These are phyloP conservation scores for Phytophthora pisi DNA, from an alignment of 352 stramenopile genomes.

Conservation along the genomic window DNA sequence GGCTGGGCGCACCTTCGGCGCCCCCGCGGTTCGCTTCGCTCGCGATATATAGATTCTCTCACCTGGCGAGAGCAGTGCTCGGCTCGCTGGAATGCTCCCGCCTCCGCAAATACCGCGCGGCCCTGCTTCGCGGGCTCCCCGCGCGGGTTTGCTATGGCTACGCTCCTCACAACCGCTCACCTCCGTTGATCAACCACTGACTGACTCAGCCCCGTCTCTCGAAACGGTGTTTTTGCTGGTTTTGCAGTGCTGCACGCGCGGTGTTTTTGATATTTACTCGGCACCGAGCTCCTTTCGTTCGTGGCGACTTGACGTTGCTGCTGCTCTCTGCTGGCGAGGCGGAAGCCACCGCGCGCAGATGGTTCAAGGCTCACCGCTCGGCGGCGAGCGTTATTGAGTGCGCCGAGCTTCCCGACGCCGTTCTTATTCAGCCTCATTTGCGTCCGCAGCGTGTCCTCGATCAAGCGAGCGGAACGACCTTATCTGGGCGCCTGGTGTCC, in stretches of 20 bases:
- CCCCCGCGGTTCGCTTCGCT: neutral
- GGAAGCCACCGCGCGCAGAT: constrained; percentile 12
- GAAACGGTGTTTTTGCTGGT: no score
- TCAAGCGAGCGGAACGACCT: constrained; percentile 3
- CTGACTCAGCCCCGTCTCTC: no score
- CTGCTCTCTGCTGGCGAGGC: constrained; percentile 25
- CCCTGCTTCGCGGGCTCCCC: no score
- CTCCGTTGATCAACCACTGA: no score
- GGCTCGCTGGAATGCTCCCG: no score
- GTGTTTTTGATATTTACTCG: no score
- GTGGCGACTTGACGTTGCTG: constrained; percentile 20
- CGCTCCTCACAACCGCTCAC: no score
- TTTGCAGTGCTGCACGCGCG: no score
- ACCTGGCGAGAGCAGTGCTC: neutral
- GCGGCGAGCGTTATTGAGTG: neutral
- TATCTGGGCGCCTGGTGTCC: constrained; percentile 11
- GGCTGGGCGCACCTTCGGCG: neutral
- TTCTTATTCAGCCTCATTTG: constrained; percentile 26
- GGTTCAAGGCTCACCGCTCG: neutral
- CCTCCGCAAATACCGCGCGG: no score
- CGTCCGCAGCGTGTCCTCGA: constrained; percentile 7
- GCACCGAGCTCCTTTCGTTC: constrained; percentile 29
- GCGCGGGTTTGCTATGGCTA: no score
- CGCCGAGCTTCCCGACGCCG: neutral
- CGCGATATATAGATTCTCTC: neutral